Evolutionary conservation across 306 rosid genomes (phyloP), one percentile per base, ranked within the genome.

Genomic region (Vachellia pachyceras): DNA sequence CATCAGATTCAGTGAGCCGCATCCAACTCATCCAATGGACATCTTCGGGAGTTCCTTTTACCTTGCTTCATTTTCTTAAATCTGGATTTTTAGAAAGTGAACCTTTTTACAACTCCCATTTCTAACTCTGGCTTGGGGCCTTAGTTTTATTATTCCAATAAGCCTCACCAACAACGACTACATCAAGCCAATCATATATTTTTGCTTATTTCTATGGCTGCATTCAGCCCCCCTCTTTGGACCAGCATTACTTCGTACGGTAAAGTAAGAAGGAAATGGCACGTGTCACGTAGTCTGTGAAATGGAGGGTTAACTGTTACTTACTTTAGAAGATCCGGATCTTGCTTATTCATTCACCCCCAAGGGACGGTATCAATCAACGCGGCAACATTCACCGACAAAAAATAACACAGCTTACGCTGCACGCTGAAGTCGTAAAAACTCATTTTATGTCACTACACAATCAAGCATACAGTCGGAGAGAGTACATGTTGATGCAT

Each of bases 401-500:
- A 64, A 68, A n/a, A n/a, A n/a, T n/a, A 47, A 49, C 20, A 64
- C 52, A 25, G 64, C 9, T 23, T 18, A 77, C 15, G 40, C 3
- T 22, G n/a, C n/a, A n/a, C n/a, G n/a, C n/a, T n/a, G n/a, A 58
- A 47, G 13, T 5, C 11, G 69, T 55, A 61, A 15, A 77, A 75
- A 72, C 82, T 33, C 78, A 72, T 70, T 45, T 52, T 37, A 63
- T 36, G 66, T 71, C 37, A 57, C 52, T 42, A 75, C 69, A 42
- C 42, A 66, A 64, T 25, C 5, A 23, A 46, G 73, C 75, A 79
- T 75, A 60, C 80, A 85, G 52, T 46, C 77, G 10, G 60, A 14
- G 54, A 77, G 71, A 71, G 79, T 50, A 79, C 74, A 73, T 46
- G 3, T 20, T 54, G n/a, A n/a, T 66, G 79, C 69, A 57, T 60